phyloP scores from a whole-genome alignment of 169 alveolate species.

The Cryptosporidium viatorum region DNA sequence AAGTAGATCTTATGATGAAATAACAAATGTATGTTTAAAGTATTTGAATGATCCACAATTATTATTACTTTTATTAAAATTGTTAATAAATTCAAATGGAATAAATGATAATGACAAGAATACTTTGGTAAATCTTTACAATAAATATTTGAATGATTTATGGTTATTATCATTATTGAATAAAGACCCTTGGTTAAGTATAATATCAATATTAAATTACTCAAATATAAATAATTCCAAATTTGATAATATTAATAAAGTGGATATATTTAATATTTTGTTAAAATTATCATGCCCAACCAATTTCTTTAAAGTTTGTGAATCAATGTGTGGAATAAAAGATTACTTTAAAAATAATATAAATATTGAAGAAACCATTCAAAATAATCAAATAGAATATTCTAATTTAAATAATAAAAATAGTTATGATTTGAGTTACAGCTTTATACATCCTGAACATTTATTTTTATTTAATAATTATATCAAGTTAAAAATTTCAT shows the following conservation, averaged over 20 bases:
- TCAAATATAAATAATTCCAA: not conserved
- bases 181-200: conserved; percentile 57
- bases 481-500: not conserved
- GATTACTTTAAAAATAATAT: conserved; percentile 13
- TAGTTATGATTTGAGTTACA: conserved; percentile 37
- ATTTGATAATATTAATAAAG: not conserved
- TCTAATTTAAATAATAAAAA: not conserved
- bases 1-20: conserved; percentile 44
- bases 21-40: conserved; percentile 30
- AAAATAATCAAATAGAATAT: not conserved
- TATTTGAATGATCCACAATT: conserved; percentile 69
- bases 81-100: conserved; percentile 2
- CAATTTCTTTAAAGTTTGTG: conserved; percentile 21
- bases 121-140: not conserved
- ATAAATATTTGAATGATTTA: conserved; percentile 11
- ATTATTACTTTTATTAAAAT: conserved; percentile 11
- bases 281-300: conserved; percentile 30
- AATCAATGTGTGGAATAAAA: not conserved
- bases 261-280: conserved; percentile 7
- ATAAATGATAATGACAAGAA: not conserved
- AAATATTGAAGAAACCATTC: not conserved
- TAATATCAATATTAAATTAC: conserved; percentile 38
- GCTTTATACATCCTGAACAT: conserved; percentile 72
- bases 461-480: conserved; percentile 25
- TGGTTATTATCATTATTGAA: conserved; percentile 17